phyloP scores from a whole-genome alignment of 345 rosid genomes.

The rapeseed (Brassica napus) region Da-Ae NC_063440.1:13748501-13749000 shows the following conservation, averaged over 20 bases:
- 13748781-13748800: slow-evolving; percentile 37
- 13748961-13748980: slow-evolving; percentile 39
- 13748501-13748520: slow-evolving; percentile 2
- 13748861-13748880: slow-evolving; percentile 23
- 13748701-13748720: slow-evolving; percentile 39
- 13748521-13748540: not conserved
- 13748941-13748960: slow-evolving; percentile 30
- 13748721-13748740: slow-evolving; percentile 34
- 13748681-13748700: slow-evolving; percentile 37
- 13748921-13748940: not conserved
- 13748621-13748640: slow-evolving; percentile 25
- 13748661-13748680: slow-evolving; percentile 16
- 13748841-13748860: slow-evolving; percentile 40
- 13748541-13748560: not conserved
- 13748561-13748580: not conserved
- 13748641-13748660: slow-evolving; percentile 31
- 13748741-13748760: slow-evolving; percentile 23
- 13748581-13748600: slow-evolving; percentile 20
- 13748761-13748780: slow-evolving; percentile 28
- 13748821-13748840: slow-evolving; percentile 35
- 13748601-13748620: slow-evolving; percentile 34
- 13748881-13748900: not conserved
- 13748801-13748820: slow-evolving; percentile 32
- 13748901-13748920: slow-evolving; percentile 26
- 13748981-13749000: slow-evolving; percentile 79